phyloP scores from a whole-genome alignment of 2,329 filamentous ascomycete genomes.

The Xylariaceae sp. region DNA sequence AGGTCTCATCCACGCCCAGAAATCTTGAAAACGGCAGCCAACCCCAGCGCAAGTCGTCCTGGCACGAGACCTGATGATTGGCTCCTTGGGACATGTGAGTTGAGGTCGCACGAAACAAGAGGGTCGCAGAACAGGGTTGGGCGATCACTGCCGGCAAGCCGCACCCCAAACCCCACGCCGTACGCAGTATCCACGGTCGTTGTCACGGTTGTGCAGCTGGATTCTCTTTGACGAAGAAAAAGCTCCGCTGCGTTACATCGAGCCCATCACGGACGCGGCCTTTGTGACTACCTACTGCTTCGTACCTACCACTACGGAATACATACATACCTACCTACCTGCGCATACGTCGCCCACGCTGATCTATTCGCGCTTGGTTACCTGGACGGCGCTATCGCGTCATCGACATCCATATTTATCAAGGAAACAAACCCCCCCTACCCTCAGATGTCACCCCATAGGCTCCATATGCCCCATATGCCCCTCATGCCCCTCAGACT shows the following conservation, averaged over 20 bases:
- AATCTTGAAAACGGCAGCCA: constrained; percentile 3
- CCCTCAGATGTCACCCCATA: constrained; percentile 1
- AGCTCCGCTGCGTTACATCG: constrained; percentile 27
- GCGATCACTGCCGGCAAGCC: constrained; percentile 28
- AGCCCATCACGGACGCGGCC: constrained; percentile 19
- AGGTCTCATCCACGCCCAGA: constrained; percentile 5
- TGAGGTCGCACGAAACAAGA: constrained; percentile 15
- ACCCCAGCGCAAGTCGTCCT: constrained; percentile 7
- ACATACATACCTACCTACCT: too few species aligned
- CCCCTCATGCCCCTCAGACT: constrained; percentile 7
- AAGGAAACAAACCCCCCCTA: constrained; percentile 8
- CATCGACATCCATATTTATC: neutral
- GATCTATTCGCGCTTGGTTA: constrained; percentile 10
- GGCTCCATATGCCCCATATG: constrained; percentile 1
- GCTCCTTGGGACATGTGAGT: constrained; percentile 22
- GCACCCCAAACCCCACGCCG: constrained; percentile 20
- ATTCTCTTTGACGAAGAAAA: constrained; percentile 16
- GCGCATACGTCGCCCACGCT: constrained; percentile 6
- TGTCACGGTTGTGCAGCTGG: constrained; percentile 21
- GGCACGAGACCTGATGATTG: constrained; percentile 27
- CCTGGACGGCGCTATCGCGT: constrained; percentile 1
- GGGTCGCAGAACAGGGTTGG: constrained; percentile 16
- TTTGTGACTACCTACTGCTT: constrained; percentile 9
- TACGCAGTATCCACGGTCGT: neutral
- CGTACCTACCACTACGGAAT: too few species aligned